Evolutionary conservation across 306 rosid genomes (phyloP).

Genomic region (Sophora flavescens): DNA sequence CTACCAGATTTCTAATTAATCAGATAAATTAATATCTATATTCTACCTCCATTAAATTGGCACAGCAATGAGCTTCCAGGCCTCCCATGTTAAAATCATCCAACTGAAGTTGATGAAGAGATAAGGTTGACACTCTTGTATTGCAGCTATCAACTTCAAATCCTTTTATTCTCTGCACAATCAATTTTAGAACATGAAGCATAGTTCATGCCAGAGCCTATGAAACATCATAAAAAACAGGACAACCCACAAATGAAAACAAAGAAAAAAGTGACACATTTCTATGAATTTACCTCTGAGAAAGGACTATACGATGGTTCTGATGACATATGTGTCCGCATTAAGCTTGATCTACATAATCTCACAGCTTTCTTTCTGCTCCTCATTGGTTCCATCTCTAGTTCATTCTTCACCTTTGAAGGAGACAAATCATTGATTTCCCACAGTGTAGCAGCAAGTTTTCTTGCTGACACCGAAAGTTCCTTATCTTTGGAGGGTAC

Average conservation of each 20-base stretch:
- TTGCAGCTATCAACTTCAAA: conserved; percentile 48
- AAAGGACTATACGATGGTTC: conserved; percentile 59
- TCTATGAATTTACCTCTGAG: conserved; percentile 54
- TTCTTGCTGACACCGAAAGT: conserved; percentile 56
- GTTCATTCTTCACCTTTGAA: conserved; percentile 43
- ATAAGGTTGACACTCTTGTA: conserved; percentile 52
- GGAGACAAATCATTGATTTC: conserved; percentile 57
- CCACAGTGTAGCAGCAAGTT: conserved; percentile 71
- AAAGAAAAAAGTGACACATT: neutral
- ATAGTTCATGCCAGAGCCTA: neutral
- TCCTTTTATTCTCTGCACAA: conserved; percentile 48
- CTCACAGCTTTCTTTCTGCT: conserved; percentile 30
- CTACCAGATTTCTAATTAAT: neutral
- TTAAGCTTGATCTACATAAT: conserved; percentile 30
- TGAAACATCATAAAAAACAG: neutral
- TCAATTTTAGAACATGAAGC: neutral
- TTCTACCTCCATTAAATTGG: conserved; percentile 61
- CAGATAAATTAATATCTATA: neutral
- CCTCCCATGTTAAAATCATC: conserved; percentile 49
- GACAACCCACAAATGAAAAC: neutral
- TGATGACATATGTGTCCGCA: conserved; percentile 50
- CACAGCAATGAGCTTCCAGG: conserved; percentile 43
- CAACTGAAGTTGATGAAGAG: conserved; percentile 43
- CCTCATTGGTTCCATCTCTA: conserved; percentile 26
- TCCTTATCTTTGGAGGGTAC: conserved; percentile 51